Base-by-base conservation (phyloP, 306 rosid species). In the Fagus sylvatica region DNA sequence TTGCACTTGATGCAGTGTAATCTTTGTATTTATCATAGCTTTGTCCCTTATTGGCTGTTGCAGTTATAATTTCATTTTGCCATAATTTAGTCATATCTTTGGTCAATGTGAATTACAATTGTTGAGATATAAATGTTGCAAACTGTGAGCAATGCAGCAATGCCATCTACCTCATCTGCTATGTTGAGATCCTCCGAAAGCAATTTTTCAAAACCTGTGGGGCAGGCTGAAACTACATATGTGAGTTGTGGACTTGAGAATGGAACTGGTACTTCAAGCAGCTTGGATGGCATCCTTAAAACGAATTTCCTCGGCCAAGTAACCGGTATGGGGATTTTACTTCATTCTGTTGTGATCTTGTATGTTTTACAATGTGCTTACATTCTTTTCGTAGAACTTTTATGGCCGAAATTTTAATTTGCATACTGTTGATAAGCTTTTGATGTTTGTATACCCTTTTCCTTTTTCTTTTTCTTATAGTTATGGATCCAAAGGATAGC, bases 281-380 rank as follows among this genome's bases (percentile, higher is more conserved):
- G 86, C 62, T 83, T 83, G 86, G 91, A 74, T 88, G 68, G 89
- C 91, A 73, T 88, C 91, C 4, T 79, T 88, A 74, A 84, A 87
- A 53, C 87, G 91, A 60, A 83, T 85, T 53, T 88, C 91, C 43
- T 88, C 91, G 0, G 54, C 91, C 81, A 85, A 87, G 71, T 82
- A 82, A 76, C n/a, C 40, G 82, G 91, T 85, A 68, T 72, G 80
- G 54, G 73, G 64, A 70, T 48, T 71, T 74, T 13, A 4, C 69
- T 74, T 66, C 42, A 42, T 68, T 72, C 60, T 12, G 49, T 16
- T 65, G 40, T 39, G 71, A 39, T 13, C 43, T 3, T 3, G 28
- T 36, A 11, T 36, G 5, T 13, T 37, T 16, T 34, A 16, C 22
- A 37, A 37, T 37, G n/a, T 64, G 3, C 28, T 5, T 17, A 17